phyloP scores from a whole-genome alignment of 164 flowering plant species.

The Dillenia suffruticosa region DNA sequence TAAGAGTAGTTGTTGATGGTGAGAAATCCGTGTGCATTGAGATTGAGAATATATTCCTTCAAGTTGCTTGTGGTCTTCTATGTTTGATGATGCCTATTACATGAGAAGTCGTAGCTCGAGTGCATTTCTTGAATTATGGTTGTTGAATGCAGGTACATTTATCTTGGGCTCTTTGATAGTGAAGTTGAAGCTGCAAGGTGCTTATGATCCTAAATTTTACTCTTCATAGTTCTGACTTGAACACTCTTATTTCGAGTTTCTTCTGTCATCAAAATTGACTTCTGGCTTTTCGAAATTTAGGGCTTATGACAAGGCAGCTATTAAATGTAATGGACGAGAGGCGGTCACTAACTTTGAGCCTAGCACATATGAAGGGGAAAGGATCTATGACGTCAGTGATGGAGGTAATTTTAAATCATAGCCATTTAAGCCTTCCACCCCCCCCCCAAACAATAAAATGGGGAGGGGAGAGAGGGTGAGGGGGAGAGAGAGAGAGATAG shows the following conservation, averaged over 20 bases:
- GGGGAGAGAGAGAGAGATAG: too few relatives aligned
- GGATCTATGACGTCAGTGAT: constrained; percentile 27
- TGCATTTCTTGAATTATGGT: constrained; percentile 31
- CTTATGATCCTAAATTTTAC: constrained; percentile 42
- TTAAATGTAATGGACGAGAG: constrained; percentile 83
- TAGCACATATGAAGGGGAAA: constrained; percentile 59
- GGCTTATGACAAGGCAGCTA: constrained; percentile 98
- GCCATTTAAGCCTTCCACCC: too few relatives aligned
- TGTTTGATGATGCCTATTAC: too few relatives aligned
- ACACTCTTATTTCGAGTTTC: constrained; percentile 21
- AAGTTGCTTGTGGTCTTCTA: too few relatives aligned
- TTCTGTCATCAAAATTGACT: constrained; percentile 36
- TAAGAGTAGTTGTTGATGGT: too few relatives aligned
- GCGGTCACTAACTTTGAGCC: constrained; percentile 94
- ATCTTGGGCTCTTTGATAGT: constrained; percentile 93
- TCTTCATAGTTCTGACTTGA: constrained; percentile 31
- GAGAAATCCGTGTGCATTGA: too few relatives aligned
- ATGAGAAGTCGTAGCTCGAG: neutral
- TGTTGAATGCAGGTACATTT: constrained; percentile 90
- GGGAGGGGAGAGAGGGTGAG: too few relatives aligned
- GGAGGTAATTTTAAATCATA: constrained; percentile 35
- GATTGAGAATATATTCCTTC: too few relatives aligned
- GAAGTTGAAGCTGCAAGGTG: constrained; percentile 99
- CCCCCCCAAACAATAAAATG: too few relatives aligned
- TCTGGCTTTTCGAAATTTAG: constrained; percentile 58